These are phyloP conservation scores for Dryadomyces quercivorus DNA, from an alignment of 2,329 filamentous ascomycete genomes.

Conservation along the genomic window DNA sequence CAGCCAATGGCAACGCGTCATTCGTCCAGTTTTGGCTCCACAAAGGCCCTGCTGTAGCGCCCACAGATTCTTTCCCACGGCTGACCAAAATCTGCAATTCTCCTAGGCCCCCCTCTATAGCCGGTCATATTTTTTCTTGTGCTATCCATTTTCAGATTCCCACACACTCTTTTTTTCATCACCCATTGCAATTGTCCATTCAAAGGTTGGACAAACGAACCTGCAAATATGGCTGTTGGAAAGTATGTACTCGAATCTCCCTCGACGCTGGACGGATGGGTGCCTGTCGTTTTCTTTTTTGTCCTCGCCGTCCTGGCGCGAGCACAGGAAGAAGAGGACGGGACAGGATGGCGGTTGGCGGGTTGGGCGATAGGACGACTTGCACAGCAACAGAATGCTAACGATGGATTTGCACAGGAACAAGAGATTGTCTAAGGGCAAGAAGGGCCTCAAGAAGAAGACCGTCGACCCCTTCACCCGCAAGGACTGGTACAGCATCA, in stretches of 20 bases:
- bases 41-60: constrained; percentile 6
- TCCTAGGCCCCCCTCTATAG: constrained; percentile 9
- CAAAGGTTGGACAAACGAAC: constrained; percentile 27
- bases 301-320: neutral
- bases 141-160: constrained; percentile 4
- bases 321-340: neutral
- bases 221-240: constrained; percentile 48
- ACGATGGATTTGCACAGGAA: constrained; percentile 47
- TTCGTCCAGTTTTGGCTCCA: neutral
- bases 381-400: neutral
- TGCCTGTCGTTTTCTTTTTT: neutral
- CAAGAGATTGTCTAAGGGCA: constrained; percentile 99
- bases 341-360: neutral
- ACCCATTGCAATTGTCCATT: constrained; percentile 26
- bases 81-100: constrained; percentile 6
- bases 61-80: constrained; percentile 15
- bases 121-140: constrained; percentile 5
- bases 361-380: neutral
- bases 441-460: constrained; percentile 99
- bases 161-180: constrained; percentile 17
- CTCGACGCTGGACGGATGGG: neutral
- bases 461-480: constrained; percentile 93
- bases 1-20: constrained; percentile 2
- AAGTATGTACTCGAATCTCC: constrained; percentile 31
- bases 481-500: constrained; percentile 99